Percentiles rank a stretch among this genome's conserved stretches.
Evolutionary conservation across 257 asterid species (phyloP).

Genomic region (Petunia axillaris): DNA sequence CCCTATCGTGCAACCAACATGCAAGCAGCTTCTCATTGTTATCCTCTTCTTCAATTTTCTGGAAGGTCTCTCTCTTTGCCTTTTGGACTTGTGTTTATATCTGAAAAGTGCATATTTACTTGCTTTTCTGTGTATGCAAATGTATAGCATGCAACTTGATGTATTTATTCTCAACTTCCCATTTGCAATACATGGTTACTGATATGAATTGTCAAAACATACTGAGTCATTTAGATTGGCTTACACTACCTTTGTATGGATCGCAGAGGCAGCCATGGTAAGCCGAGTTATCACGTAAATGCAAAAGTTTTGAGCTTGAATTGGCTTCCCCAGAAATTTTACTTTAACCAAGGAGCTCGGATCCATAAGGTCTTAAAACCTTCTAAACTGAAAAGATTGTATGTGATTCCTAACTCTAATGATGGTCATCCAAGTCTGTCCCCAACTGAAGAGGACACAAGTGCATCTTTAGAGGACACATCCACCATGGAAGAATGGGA

Average conservation of each 20-base stretch:
- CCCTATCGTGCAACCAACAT: constrained; percentile 36
- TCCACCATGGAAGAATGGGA: constrained; percentile 34
- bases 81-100: not conserved
- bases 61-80: constrained; percentile 45
- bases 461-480: constrained; percentile 35
- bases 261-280: constrained; percentile 50
- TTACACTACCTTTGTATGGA: not conserved
- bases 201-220: not conserved
- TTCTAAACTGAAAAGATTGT: constrained; percentile 34
- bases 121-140: not conserved
- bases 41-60: constrained; percentile 48
- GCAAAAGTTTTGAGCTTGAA: constrained; percentile 33
- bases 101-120: not conserved
- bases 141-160: not conserved
- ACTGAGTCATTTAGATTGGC: not conserved
- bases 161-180: not conserved
- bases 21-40: constrained; percentile 59
- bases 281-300: constrained; percentile 31
- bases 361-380: constrained; percentile 38
- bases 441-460: constrained; percentile 45
- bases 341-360: constrained; percentile 40
- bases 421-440: constrained; percentile 60
- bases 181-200: not conserved
- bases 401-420: constrained; percentile 45
- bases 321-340: constrained; percentile 37